These are phyloP conservation scores for Talaromyces trachyspermus DNA, from an alignment of 495 filamentous ascomycete genomes.

Conservation along the genomic window DNA sequence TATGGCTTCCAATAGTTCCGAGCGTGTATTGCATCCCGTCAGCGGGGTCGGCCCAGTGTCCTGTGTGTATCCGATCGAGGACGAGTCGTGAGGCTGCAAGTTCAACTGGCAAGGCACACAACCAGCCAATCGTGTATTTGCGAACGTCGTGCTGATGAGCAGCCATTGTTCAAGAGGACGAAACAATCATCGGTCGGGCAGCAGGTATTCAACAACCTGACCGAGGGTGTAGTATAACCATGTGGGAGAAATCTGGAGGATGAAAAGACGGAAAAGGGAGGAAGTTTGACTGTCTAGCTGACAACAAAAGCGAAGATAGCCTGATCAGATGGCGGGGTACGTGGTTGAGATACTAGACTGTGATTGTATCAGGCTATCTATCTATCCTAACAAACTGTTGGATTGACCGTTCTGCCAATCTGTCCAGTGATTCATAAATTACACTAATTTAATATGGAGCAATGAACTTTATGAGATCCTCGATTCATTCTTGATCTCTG, in stretches of 20 bases:
- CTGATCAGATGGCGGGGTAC: not conserved
- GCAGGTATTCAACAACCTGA: not conserved
- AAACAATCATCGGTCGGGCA: not conserved
- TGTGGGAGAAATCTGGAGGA: not conserved
- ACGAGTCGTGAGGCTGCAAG: conserved; percentile 7
- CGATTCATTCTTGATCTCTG: not conserved
- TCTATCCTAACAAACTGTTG: not conserved
- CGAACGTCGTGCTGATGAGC: not conserved
- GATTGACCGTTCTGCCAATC: not conserved
- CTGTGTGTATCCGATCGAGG: conserved; percentile 8
- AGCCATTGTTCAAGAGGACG: not conserved
- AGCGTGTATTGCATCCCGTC: not conserved
- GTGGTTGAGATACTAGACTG: no score
- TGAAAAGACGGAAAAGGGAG: not conserved
- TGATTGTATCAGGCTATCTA: not conserved
- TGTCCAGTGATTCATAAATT: not conserved
- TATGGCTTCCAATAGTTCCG: conserved; percentile 12
- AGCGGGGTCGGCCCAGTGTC: not conserved
- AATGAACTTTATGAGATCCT: not conserved
- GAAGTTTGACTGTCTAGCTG: not conserved
- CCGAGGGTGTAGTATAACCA: not conserved
- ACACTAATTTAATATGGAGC: not conserved
- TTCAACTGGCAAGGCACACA: conserved; percentile 9
- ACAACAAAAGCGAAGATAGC: not conserved
- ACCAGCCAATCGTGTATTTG: conserved; percentile 9